Evolutionary conservation across 371 early-diverging fungal genomes (phyloP), one percentile per base, ranked within the genome.

Genomic region (Mortierella sp.): DNA sequence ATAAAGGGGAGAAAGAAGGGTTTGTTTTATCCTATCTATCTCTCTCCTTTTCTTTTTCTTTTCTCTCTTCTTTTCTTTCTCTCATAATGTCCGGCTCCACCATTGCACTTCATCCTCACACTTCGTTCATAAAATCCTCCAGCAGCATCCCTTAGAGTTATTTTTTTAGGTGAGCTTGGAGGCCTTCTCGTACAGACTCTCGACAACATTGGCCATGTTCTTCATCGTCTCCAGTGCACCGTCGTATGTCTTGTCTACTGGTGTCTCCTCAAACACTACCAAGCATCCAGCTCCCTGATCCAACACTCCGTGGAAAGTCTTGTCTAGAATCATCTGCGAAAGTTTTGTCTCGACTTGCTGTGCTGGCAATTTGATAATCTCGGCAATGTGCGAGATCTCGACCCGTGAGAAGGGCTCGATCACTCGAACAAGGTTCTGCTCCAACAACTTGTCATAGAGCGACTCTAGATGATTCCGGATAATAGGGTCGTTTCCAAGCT

Each of bases 351-450:
- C 99, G 12, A 99, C 99, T 69, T 95, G 94, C 28, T 86, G 85
- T 61, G 95, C 90, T 9, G 97, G 96, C 47, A 98, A 83, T 68
- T 95, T 94, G 59, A 99, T 94, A 65, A 97, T 88, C 51, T 94
- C 86, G 15, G 99, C 98, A 69, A 99, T 93, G 82, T 98, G 97
- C 18, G 91, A 81, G 73, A 99, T 97, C 84, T 98, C 98, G 23
- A 99, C 98, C 25, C 96, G 88, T 57, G 98, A 97, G 83, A 94
- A 99, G 14, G 99, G 99, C 83, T 99, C 99, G 77, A 99, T 99
- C 70, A 99, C 91, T 50, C 98, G 95, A n/a, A 95, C 86, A 75
- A 99, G 84, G 83, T 99, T 99, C 80, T 98, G 97, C 79, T 98
- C 98, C 71, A 99, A 84, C 44, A 99, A 86, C n/a, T 93, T 97